Percentiles rank a stretch among this genome's conserved stretches.
Conservation (phyloP, 768 basidiomycete species). For the Steccherinum ochraceum region DNA sequence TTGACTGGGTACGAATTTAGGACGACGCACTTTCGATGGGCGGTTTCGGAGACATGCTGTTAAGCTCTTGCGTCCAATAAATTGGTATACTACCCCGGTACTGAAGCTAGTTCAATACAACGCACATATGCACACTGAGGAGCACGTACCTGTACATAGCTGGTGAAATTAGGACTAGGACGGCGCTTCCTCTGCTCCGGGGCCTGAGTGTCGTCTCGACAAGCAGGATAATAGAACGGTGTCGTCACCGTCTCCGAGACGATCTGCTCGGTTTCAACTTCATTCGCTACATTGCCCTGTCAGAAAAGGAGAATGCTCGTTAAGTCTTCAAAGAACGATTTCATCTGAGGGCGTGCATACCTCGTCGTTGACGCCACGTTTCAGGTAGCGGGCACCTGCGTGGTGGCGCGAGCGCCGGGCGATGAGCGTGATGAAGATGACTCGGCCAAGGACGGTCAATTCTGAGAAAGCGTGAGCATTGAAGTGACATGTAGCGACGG, state of each 20-base stretch:
- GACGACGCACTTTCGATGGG: conserved; percentile 83
- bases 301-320: background rate
- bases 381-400: conserved; percentile 92
- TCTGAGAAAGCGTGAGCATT: conserved; percentile 44
- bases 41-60: conserved; percentile 84
- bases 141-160: conserved; percentile 78
- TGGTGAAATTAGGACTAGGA: conserved; percentile 85
- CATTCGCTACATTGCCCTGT: conserved; percentile 96
- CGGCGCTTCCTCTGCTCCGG: conserved; percentile 33
- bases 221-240: conserved; percentile 73
- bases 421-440: conserved; percentile 91
- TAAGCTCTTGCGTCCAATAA: conserved; percentile 94
- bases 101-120: conserved; percentile 27
- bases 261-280: conserved; percentile 98
- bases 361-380: conserved; percentile 91
- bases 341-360: conserved; percentile 30
- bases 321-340: background rate
- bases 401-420: conserved; percentile 91
- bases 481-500: background rate
- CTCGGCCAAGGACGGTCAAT: conserved; percentile 81
- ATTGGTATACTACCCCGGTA: conserved; percentile 95
- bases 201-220: conserved; percentile 25
- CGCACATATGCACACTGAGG: background rate
- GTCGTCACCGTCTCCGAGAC: conserved; percentile 87
- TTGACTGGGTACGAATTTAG: too few species aligned